A percentile compares a stretch with the other conserved stretches of the same genome.
Conservation (phyloP, 441 rosid genomes). For the Populus hybrid region DNA sequence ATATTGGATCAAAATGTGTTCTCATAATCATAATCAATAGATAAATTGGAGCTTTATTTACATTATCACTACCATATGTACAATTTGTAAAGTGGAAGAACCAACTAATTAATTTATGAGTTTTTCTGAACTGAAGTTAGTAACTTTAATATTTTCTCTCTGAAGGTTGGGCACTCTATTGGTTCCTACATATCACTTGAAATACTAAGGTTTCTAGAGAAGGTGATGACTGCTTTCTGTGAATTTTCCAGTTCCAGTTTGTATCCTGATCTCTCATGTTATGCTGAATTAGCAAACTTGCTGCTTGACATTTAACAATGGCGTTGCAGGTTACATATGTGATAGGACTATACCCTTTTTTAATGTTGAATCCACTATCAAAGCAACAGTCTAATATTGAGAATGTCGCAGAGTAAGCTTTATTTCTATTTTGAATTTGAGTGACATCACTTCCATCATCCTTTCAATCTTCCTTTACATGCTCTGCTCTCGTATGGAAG, state of each 20-base stretch:
- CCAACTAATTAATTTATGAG: neutral
- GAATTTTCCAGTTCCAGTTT: slow-evolving; percentile 7
- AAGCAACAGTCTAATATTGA: slow-evolving; percentile 44
- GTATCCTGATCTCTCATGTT: slow-evolving; percentile 9
- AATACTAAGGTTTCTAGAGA: slow-evolving; percentile 45
- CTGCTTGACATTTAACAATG: slow-evolving; percentile 16
- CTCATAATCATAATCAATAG: neutral
- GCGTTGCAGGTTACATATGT: slow-evolving; percentile 47
- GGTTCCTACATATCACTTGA: slow-evolving; percentile 73
- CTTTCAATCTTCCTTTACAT: neutral
- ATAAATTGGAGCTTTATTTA: neutral
- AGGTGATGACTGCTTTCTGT: slow-evolving; percentile 36
- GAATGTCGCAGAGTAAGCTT: slow-evolving; percentile 52
- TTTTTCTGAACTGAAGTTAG: slow-evolving; percentile 9
- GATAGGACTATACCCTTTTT: slow-evolving; percentile 76
- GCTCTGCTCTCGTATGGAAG: neutral
- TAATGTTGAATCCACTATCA: slow-evolving; percentile 59
- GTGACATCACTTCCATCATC: neutral
- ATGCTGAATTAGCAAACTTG: neutral
- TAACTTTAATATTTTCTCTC: slow-evolving; percentile 20
- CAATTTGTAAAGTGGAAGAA: neutral
- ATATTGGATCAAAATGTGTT: slow-evolving; percentile 1
- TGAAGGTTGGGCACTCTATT: slow-evolving; percentile 85
- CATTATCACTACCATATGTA: neutral
- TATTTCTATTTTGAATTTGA: slow-evolving; percentile 12